Conservation (phyloP, 2,329 filamentous ascomycete species). For the Cytospora paraplurivora region DNA sequence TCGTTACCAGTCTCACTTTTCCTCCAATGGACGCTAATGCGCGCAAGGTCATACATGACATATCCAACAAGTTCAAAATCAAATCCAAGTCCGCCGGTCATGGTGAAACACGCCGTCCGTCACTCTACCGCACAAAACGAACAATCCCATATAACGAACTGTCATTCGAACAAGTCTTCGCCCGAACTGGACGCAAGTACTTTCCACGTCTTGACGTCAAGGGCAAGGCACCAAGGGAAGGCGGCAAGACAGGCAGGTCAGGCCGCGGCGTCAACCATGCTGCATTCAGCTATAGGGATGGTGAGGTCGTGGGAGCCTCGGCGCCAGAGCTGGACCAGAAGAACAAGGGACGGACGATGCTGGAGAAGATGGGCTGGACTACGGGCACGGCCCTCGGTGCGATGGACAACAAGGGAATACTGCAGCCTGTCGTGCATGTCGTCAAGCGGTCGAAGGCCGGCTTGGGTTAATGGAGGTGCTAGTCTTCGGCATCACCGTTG, state of each 20-base stretch:
- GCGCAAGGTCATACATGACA: constrained; percentile 77
- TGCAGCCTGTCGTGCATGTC: constrained; percentile 82
- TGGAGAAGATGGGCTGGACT: constrained; percentile 98
- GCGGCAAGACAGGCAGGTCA: constrained; percentile 36
- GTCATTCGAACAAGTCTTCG: constrained; percentile 52
- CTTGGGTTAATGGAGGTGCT: constrained; percentile 57
- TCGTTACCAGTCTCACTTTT: constrained; percentile 61
- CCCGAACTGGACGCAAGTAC: constrained; percentile 54
- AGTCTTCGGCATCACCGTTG: not conserved
- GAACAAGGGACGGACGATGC: constrained; percentile 82
- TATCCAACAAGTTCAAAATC: constrained; percentile 74
- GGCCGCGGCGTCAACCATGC: constrained; percentile 36
- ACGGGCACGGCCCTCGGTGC: constrained; percentile 83
- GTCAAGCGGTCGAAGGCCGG: constrained; percentile 87
- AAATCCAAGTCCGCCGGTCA: constrained; percentile 83
- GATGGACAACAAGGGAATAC: constrained; percentile 80
- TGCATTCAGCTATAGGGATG: constrained; percentile 70
- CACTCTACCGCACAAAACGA: constrained; percentile 71
- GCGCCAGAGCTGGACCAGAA: constrained; percentile 81
- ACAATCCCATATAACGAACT: constrained; percentile 64
- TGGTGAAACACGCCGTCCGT: constrained; percentile 72
- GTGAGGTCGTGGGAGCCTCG: constrained; percentile 82
- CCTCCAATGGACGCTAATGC: constrained; percentile 82
- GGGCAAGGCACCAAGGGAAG: constrained; percentile 33
- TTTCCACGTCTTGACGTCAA: constrained; percentile 54